phyloP scores from a whole-genome alignment of 208 protist species.

The Jaenimonas drosophilae region DNA sequence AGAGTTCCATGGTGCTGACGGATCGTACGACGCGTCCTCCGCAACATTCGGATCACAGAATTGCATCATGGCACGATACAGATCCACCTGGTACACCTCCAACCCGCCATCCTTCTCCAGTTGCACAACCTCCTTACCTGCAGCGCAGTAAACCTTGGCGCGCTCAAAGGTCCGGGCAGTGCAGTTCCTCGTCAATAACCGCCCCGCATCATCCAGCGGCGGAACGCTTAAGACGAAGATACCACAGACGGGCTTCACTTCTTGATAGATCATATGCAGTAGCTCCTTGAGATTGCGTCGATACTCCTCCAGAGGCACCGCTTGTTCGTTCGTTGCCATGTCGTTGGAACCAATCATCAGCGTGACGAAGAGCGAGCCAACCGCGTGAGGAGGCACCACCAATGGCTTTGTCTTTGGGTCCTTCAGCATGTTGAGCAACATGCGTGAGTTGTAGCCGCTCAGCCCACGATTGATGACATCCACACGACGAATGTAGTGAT shows the following conservation, averaged over 20 bases:
- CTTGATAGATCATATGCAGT: slow-evolving; percentile 14
- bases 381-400: slow-evolving; percentile 10
- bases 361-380: slow-evolving; percentile 20
- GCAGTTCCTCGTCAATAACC: no score
- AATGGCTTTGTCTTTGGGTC: slow-evolving; percentile 11
- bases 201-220: slow-evolving; percentile 27
- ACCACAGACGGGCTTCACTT: slow-evolving; percentile 13
- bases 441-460: slow-evolving; percentile 37
- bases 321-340: slow-evolving; percentile 7
- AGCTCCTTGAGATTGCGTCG: slow-evolving; percentile 17
- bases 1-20: slow-evolving; percentile 1
- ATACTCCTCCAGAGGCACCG: slow-evolving; percentile 21
- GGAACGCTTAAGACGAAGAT: slow-evolving; percentile 29
- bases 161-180: no score
- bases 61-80: slow-evolving; percentile 8
- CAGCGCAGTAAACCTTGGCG: no score
- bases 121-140: no score
- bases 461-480: slow-evolving; percentile 27
- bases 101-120: slow-evolving; percentile 1
- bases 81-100: slow-evolving; percentile 9
- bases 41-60: not conserved
- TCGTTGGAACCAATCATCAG: slow-evolving; percentile 32
- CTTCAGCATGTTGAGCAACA: slow-evolving; percentile 21
- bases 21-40: not conserved
- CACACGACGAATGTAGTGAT: slow-evolving; percentile 24